These are phyloP conservation scores for Microdochium trichocladiopsis DNA, from an alignment of 2,329 filamentous ascomycete species.

Conservation along the genomic window DNA sequence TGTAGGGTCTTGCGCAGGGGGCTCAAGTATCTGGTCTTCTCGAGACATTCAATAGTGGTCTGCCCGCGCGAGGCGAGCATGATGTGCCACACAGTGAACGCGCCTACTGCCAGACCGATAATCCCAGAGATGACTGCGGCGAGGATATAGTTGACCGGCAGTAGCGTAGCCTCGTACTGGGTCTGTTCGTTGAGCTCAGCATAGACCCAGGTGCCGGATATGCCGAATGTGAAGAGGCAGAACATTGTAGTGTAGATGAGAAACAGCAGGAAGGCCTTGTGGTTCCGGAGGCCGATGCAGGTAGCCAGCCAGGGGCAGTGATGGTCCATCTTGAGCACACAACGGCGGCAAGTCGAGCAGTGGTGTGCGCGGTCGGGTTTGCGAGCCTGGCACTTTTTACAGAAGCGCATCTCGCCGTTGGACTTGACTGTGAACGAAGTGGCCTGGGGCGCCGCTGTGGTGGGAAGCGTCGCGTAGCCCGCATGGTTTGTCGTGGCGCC, in stretches of 20 bases:
- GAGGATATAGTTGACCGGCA: slow-evolving; percentile 88
- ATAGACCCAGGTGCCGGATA: slow-evolving; percentile 78
- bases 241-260: slow-evolving; percentile 84
- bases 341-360: slow-evolving; percentile 89
- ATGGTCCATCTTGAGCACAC: slow-evolving; percentile 98
- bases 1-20: slow-evolving; percentile 68
- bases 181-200: slow-evolving; percentile 68
- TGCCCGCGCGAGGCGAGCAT: slow-evolving; percentile 70
- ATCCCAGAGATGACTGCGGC: slow-evolving; percentile 83
- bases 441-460: slow-evolving; percentile 51
- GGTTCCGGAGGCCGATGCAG: slow-evolving; percentile 88
- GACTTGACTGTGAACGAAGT: slow-evolving; percentile 89
- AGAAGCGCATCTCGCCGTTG: slow-evolving; percentile 79
- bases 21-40: slow-evolving; percentile 90
- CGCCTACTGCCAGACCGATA: slow-evolving; percentile 80
- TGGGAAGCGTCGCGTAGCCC: slow-evolving; percentile 77
- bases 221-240: slow-evolving; percentile 73
- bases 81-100: slow-evolving; percentile 90
- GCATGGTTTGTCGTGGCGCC: slow-evolving; percentile 60
- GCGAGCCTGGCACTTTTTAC: slow-evolving; percentile 92
- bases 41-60: slow-evolving; percentile 93
- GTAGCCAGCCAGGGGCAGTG: slow-evolving; percentile 98
- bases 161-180: slow-evolving; percentile 65
- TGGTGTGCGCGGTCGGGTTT: slow-evolving; percentile 97
- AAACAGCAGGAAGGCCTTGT: slow-evolving; percentile 92